These are phyloP conservation scores for Diphasiastrum complanatum DNA, from an alignment of 83 land plant genomes.

Conservation along the genomic window DNA sequence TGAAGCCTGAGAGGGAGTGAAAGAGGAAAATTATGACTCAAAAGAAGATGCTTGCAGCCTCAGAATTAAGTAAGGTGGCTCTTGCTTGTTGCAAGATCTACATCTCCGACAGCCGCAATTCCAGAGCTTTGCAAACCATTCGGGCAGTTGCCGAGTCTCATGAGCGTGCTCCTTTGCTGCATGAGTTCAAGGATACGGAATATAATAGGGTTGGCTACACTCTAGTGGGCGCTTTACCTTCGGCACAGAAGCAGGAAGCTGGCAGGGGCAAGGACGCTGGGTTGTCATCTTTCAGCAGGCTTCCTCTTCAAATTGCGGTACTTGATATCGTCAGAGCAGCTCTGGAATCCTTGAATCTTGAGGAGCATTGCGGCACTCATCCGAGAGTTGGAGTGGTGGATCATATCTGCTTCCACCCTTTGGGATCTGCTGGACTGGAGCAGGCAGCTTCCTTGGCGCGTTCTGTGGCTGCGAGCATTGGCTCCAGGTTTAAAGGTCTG, in stretches of 20 bases:
- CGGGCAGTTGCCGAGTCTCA: conserved; percentile 45
- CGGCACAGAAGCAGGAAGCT: not conserved
- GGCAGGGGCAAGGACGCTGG: too few relatives aligned
- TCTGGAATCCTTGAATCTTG: conserved; percentile 40
- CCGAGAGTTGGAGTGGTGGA: conserved; percentile 87
- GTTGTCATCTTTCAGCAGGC: conserved; percentile 18
- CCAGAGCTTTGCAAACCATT: conserved; percentile 47
- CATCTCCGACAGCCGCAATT: conserved; percentile 65
- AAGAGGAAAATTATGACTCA: too few relatives aligned
- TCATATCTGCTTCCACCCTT: conserved; percentile 68
- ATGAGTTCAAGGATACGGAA: conserved; percentile 63
- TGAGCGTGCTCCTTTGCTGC: conserved; percentile 47
- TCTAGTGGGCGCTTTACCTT: conserved; percentile 33
- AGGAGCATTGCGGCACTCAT: conserved; percentile 63
- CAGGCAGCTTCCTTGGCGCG: conserved; percentile 55
- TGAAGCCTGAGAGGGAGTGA: too few relatives aligned
- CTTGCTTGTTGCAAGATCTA: conserved; percentile 79
- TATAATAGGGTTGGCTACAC: conserved; percentile 94
- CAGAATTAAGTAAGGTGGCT: too few relatives aligned
- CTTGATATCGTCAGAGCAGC: conserved; percentile 52
- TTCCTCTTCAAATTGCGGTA: conserved; percentile 41
- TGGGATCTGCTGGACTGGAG: conserved; percentile 42
- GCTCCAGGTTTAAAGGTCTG: conserved; percentile 49
- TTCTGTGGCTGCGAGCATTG: conserved; percentile 45
- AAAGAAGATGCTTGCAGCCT: too few relatives aligned